These are phyloP conservation scores for Lavandula angustifolia DNA, from an alignment of 257 asterid genomes.

Conservation along the genomic window DNA sequence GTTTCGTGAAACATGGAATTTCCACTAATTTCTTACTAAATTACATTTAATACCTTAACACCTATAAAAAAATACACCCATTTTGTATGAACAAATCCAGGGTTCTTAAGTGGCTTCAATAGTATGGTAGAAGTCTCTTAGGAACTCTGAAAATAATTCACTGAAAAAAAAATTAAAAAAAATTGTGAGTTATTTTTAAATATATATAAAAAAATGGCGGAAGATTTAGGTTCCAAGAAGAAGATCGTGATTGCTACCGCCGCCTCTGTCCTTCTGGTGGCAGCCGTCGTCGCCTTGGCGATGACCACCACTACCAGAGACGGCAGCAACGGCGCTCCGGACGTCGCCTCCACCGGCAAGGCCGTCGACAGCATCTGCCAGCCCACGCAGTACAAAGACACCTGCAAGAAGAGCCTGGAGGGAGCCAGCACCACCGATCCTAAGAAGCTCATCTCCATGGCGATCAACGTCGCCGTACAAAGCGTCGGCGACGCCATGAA, in stretches of 20 bases:
- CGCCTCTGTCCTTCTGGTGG: slow-evolving; percentile 58
- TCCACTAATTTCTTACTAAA: background rate
- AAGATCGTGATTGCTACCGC: slow-evolving; percentile 41
- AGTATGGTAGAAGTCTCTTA: background rate
- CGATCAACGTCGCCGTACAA: slow-evolving; percentile 40
- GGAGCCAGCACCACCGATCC: slow-evolving; percentile 56
- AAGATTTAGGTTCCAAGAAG: slow-evolving; percentile 23
- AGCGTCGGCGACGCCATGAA: slow-evolving; percentile 41
- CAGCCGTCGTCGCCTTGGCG: slow-evolving; percentile 40
- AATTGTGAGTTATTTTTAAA: no score
- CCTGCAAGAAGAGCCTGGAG: slow-evolving; percentile 52
- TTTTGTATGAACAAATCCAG: no score
- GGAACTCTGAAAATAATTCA: background rate
- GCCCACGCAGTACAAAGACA: slow-evolving; percentile 58
- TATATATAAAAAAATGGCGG: slow-evolving; percentile 24
- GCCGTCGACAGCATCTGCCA: slow-evolving; percentile 52
- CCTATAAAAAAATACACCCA: no score
- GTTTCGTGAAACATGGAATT: background rate
- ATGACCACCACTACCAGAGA: background rate
- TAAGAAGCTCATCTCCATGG: slow-evolving; percentile 50
- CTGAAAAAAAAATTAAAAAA: background rate
- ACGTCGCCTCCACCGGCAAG: slow-evolving; percentile 7
- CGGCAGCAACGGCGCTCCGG: background rate
- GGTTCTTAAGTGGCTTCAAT: background rate
- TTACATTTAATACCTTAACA: no score